Conservation (phyloP, 495 filamentous ascomycete genomes). For the Xylaria cubensis region DNA sequence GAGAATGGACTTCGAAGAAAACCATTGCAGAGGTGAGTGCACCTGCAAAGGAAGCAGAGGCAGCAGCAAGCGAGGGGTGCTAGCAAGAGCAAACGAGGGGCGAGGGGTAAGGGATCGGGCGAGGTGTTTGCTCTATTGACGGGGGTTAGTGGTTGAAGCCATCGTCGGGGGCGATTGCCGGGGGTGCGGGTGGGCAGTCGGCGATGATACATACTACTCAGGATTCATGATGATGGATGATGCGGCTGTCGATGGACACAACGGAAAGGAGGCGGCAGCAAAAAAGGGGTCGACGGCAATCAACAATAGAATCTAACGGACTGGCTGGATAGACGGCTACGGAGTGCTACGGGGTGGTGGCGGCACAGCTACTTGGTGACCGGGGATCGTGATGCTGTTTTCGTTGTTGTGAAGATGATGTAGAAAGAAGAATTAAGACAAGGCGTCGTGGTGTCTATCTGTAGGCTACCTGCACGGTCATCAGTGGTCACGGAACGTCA, state of each 20-base stretch:
- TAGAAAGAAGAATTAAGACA: slow-evolving; percentile 48
- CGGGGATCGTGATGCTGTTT: slow-evolving; percentile 24
- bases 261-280: slow-evolving; percentile 25
- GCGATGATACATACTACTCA: slow-evolving; percentile 77
- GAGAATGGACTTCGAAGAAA: background rate
- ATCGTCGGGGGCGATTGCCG: slow-evolving; percentile 25
- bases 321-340: slow-evolving; percentile 14
- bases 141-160: slow-evolving; percentile 28
- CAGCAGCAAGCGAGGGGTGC: slow-evolving; percentile 17
- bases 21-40: slow-evolving; percentile 7
- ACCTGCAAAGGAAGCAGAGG: slow-evolving; percentile 3
- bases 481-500: slow-evolving; percentile 17
- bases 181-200: slow-evolving; percentile 27
- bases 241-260: slow-evolving; percentile 31
- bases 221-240: slow-evolving; percentile 79
- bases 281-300: slow-evolving; percentile 24
- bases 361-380: slow-evolving; percentile 14
- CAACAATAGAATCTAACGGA: slow-evolving; percentile 14
- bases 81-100: slow-evolving; percentile 24
- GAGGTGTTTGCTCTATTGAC: slow-evolving; percentile 39
- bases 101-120: slow-evolving; percentile 21
- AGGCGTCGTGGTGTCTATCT: slow-evolving; percentile 31
- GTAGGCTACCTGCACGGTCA: slow-evolving; percentile 28
- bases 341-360: slow-evolving; percentile 25
- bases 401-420: slow-evolving; percentile 33